Conservation (phyloP, 306 rosid species). For the Glycine tomentella region DNA sequence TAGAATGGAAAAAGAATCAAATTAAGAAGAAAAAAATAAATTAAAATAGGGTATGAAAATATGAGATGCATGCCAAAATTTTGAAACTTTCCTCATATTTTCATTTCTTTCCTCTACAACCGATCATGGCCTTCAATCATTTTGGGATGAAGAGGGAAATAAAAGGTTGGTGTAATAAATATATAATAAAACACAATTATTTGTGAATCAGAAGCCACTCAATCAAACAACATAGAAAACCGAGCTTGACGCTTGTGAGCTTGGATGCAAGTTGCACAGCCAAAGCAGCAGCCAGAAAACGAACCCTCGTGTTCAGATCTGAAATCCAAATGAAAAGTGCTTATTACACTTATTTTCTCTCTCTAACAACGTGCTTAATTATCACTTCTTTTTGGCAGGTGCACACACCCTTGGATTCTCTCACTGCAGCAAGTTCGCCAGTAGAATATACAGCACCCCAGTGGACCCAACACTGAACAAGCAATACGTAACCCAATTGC, state of each 20-base stretch:
- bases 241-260: neutral
- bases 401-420: constrained; percentile 90
- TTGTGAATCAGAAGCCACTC: neutral
- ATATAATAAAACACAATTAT: constrained; percentile 21
- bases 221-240: constrained; percentile 3
- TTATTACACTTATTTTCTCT: neutral
- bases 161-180: neutral
- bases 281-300: neutral
- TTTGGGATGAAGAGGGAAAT: neutral
- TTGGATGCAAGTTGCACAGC: constrained; percentile 8
- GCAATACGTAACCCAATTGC: constrained; percentile 54
- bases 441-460: constrained; percentile 54
- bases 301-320: neutral
- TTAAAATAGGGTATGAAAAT: no score
- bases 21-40: no score
- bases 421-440: constrained; percentile 65
- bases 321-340: neutral
- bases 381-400: constrained; percentile 48
- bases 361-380: constrained; percentile 13
- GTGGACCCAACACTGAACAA: constrained; percentile 64
- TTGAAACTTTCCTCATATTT: no score
- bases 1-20: no score
- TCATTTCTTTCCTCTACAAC: no score
- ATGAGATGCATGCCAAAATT: no score
- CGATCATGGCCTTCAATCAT: no score